These are phyloP conservation scores for Elasticomyces elasticus DNA, from an alignment of 495 filamentous ascomycete species.

Conservation along the genomic window DNA sequence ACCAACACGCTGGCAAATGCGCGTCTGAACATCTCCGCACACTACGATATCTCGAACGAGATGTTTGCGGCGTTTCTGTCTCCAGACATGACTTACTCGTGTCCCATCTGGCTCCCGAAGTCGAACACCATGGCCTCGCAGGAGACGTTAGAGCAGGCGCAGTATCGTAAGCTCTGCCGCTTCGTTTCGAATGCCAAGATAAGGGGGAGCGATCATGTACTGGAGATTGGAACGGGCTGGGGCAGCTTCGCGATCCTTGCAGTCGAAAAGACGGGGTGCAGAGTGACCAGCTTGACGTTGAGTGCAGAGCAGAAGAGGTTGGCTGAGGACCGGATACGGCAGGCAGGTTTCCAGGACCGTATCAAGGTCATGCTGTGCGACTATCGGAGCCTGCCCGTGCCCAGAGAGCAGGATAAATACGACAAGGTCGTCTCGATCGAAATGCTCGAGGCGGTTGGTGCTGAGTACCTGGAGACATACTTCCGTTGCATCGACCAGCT, in stretches of 20 bases:
- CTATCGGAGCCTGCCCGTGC: conserved; percentile 21
- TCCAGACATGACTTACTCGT: conserved; percentile 66
- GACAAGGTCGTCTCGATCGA: conserved; percentile 65
- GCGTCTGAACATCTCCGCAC: conserved; percentile 54
- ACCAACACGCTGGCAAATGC: conserved; percentile 58
- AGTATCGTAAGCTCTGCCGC: conserved; percentile 51
- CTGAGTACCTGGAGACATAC: conserved; percentile 50
- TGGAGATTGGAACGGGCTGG: conserved; percentile 28
- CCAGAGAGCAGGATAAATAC: conserved; percentile 31
- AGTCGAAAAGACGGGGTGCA: conserved; percentile 24
- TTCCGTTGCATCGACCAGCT: conserved; percentile 42
- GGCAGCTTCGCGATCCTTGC: conserved; percentile 27
- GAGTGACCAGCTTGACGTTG: conserved; percentile 24
- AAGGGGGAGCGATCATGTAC: conserved; percentile 42
- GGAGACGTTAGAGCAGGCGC: conserved; percentile 53
- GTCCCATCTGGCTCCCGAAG: conserved; percentile 52
- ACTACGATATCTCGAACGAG: conserved; percentile 66
- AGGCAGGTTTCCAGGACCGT: conserved; percentile 20
- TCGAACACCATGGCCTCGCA: conserved; percentile 28
- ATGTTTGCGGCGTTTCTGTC: conserved; percentile 67
- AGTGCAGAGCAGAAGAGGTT: conserved; percentile 25
- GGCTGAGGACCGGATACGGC: conserved; percentile 23
- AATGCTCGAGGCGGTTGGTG: conserved; percentile 66
- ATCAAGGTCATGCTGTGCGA: conserved; percentile 28
- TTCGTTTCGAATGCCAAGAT: conserved; percentile 53